Percentiles rank a stretch among this genome's conserved stretches.
phyloP scores from a whole-genome alignment of 2,329 filamentous ascomycete genomes.

The Phialophora verrucosa region DNA sequence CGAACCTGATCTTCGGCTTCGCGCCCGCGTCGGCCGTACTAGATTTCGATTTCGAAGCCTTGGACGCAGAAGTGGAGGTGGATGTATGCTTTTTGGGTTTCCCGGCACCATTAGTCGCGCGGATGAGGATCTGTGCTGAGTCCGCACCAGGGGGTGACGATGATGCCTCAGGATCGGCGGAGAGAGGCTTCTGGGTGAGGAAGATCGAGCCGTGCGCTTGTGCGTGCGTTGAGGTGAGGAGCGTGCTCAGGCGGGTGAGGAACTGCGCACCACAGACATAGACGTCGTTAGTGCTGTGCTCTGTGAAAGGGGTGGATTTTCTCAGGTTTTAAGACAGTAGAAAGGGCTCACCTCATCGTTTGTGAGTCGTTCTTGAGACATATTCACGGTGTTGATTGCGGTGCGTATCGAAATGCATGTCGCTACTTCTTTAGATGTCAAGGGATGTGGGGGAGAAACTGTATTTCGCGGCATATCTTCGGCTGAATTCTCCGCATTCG shows the following conservation, averaged over 20 bases:
- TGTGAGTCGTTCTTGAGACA: background rate
- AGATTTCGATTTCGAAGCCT: conserved; percentile 45
- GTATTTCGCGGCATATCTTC: conserved; percentile 41
- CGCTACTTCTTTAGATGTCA: background rate
- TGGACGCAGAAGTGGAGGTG: conserved; percentile 27
- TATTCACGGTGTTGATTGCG: too few species aligned
- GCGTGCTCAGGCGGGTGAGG: conserved; percentile 48
- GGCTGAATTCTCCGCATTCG: conserved; percentile 17
- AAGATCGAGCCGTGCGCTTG: conserved; percentile 51
- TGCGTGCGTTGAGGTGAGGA: conserved; percentile 49
- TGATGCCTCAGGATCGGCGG: conserved; percentile 57
- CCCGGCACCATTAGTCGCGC: conserved; percentile 79
- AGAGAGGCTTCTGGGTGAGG: conserved; percentile 51
- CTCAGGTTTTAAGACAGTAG: background rate
- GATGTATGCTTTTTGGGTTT: conserved; percentile 44
- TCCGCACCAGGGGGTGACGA: conserved; percentile 54
- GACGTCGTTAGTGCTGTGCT: background rate
- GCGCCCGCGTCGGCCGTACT: conserved; percentile 51
- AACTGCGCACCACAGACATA: conserved; percentile 46
- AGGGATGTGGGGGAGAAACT: background rate
- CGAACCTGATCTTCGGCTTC: conserved; percentile 73
- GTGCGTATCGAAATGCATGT: background rate
- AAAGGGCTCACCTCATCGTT: background rate
- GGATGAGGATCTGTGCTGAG: conserved; percentile 70
- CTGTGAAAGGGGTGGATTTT: background rate